phyloP scores from a whole-genome alignment of 345 rosid genomes.

The Brassica napus region DNA sequence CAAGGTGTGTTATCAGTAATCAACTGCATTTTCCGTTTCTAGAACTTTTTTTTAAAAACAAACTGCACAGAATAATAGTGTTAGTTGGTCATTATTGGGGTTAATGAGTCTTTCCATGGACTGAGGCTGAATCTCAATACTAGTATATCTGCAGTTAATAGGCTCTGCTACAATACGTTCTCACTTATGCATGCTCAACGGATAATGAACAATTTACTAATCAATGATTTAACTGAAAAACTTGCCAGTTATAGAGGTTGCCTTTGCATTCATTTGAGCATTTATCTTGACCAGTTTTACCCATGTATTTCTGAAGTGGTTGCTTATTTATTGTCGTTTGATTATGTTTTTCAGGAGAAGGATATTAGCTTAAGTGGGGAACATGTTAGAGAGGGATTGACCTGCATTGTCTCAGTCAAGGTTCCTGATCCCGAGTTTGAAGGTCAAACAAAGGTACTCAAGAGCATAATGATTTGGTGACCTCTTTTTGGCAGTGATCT shows the following conservation, averaged over 20 bases:
- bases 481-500: slow-evolving; percentile 11
- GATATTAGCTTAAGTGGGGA: slow-evolving; percentile 91
- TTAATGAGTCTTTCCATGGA: no score
- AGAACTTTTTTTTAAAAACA: no score
- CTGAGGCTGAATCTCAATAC: no score
- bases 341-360: slow-evolving; percentile 62
- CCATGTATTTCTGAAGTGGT: slow-evolving; percentile 1
- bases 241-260: slow-evolving; percentile 13
- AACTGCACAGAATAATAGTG: no score
- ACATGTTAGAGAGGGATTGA: slow-evolving; percentile 95
- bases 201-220: no score
- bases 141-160: no score
- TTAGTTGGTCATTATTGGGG: no score
- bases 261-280: slow-evolving; percentile 16
- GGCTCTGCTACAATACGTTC: no score
- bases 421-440: slow-evolving; percentile 96
- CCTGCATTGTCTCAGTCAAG: slow-evolving; percentile 89
- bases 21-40: slow-evolving; percentile 3
- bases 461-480: not conserved
- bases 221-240: no score
- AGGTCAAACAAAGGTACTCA: slow-evolving; percentile 97
- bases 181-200: no score
- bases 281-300: slow-evolving; percentile 12
- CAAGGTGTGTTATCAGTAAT: slow-evolving; percentile 54
- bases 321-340: slow-evolving; percentile 23